Percentiles rank a stretch among this genome's conserved stretches.
Conservation (phyloP, 495 filamentous ascomycete genomes). For the Staphylotrichum longicolle region DNA sequence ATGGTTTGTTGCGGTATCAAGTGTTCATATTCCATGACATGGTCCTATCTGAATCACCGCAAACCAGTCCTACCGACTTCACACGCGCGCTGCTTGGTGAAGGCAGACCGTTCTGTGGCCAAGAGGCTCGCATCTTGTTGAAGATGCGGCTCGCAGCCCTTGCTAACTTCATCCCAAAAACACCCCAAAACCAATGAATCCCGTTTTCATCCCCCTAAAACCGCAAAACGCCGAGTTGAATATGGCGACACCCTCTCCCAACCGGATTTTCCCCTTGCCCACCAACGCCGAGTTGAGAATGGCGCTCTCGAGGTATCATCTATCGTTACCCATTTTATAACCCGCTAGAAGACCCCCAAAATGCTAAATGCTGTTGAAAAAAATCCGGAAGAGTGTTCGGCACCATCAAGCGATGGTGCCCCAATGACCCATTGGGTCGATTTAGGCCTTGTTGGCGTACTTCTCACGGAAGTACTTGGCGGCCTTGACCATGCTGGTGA, state of each 20-base stretch:
- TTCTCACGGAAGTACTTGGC: constrained; percentile 94
- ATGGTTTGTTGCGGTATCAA: neutral
- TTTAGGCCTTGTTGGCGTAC: constrained; percentile 54
- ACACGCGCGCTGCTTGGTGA: constrained; percentile 28
- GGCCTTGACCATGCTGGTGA: constrained; percentile 91
- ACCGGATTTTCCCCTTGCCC: constrained; percentile 32
- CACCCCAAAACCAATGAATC: constrained; percentile 17
- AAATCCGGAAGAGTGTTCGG: constrained; percentile 32
- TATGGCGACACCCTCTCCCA: constrained; percentile 32
- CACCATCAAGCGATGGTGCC: constrained; percentile 20
- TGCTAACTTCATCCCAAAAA: constrained; percentile 6
- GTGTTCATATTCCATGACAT: constrained; percentile 1
- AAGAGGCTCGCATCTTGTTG: constrained; percentile 30
- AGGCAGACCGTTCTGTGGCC: constrained; percentile 23
- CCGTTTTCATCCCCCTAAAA: constrained; percentile 22
- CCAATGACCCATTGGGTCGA: constrained; percentile 6
- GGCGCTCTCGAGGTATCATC: constrained; percentile 40
- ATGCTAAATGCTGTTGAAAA: constrained; percentile 43
- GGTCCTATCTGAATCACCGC: constrained; percentile 12
- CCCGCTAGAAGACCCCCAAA: constrained; percentile 36
- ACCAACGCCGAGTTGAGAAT: constrained; percentile 39
- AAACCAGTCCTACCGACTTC: constrained; percentile 15
- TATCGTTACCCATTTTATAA: constrained; percentile 31
- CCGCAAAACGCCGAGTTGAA: constrained; percentile 38
- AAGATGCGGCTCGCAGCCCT: constrained; percentile 24